Evolutionary conservation across 148 eudicot genomes (phyloP).

Genomic region (Rhododendron simsii): DNA sequence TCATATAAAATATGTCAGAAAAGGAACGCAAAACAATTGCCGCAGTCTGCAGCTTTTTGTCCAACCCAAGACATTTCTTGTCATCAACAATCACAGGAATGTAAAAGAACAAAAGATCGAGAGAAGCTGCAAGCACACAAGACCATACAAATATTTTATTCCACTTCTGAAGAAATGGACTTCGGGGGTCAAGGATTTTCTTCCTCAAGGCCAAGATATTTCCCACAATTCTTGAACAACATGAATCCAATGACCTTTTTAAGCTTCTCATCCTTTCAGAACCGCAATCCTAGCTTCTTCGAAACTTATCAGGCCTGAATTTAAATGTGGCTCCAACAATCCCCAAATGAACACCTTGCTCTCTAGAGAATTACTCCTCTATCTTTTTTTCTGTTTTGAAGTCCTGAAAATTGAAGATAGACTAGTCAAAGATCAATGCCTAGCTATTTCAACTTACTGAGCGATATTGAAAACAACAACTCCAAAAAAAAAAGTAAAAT

Average conservation of each 20-base stretch:
- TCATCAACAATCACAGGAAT: conserved; percentile 58
- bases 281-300: conserved; percentile 33
- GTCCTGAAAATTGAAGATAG: conserved; percentile 49
- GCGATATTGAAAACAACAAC: background rate
- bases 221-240: conserved; percentile 27
- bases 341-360: conserved; percentile 27
- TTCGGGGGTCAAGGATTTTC: conserved; percentile 81
- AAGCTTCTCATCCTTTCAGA: conserved; percentile 35
- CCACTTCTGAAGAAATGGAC: conserved; percentile 85
- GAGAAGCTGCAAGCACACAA: conserved; percentile 71
- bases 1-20: conserved; percentile 71
- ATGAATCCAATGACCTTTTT: conserved; percentile 26
- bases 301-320: conserved; percentile 31
- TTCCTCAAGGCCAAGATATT: conserved; percentile 38
- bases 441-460: background rate
- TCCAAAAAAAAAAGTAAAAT: background rate
- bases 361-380: conserved; percentile 19
- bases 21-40: conserved; percentile 73
- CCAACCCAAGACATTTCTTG: conserved; percentile 61
- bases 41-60: conserved; percentile 51
- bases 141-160: conserved; percentile 82
- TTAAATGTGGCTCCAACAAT: conserved; percentile 23
- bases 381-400: conserved; percentile 37
- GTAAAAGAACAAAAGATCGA: conserved; percentile 88
- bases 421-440: background rate